Evolutionary conservation across 1,139 yeast species (phyloP), one percentile per base, ranked within the genome.

Genomic region (Yamadazyma atmosphaerica): DNA sequence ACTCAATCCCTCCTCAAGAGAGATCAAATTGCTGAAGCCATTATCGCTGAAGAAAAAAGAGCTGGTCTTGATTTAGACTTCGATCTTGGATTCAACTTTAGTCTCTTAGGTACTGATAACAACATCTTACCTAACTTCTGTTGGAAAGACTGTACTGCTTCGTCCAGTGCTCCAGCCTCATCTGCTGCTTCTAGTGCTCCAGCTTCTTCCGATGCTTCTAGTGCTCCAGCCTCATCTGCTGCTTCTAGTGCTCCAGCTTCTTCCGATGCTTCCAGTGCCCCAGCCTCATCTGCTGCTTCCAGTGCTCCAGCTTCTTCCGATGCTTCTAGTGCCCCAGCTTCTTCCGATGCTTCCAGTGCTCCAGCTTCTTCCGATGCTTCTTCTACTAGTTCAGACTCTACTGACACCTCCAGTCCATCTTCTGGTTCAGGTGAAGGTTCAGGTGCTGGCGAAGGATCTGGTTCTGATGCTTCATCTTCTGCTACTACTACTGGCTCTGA

Each of bases 121-220:
- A 51, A 48, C 44, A 29, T 49, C 38, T 58, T 58, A 45, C 65
- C 65, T 46, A 60, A 58, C 60, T 60, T 55, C 55, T 56, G 64
- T 49, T 60, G 65, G 65, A 33, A 27, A 21, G 50, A 44, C 18
- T 49, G 53, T 45, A 28, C 31, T 26, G 18, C 34, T 22, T 12
- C 50, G 26, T 15, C 46, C 13, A 10, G 10, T 10, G 5, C 26
- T 23, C 5, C 7, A 10, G 26, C 49, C 18, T 34, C 51, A 31
- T n/a, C 44, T 15, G 30, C 41, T 31, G 22, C 34, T 10, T 12
- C 44, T 29, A 39, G 45, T 33, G 43, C 50, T 22, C 26, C 51
- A 17, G 32, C 48, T 29, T 33, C 49, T 7, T 24, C 52, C 24
- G 22, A 47, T 31, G 41, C 45, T 30, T 34, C 47, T 12, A 16